These are phyloP conservation scores for Aspergillus bridgeri DNA, from an alignment of 495 filamentous ascomycete species.

Conservation along the genomic window DNA sequence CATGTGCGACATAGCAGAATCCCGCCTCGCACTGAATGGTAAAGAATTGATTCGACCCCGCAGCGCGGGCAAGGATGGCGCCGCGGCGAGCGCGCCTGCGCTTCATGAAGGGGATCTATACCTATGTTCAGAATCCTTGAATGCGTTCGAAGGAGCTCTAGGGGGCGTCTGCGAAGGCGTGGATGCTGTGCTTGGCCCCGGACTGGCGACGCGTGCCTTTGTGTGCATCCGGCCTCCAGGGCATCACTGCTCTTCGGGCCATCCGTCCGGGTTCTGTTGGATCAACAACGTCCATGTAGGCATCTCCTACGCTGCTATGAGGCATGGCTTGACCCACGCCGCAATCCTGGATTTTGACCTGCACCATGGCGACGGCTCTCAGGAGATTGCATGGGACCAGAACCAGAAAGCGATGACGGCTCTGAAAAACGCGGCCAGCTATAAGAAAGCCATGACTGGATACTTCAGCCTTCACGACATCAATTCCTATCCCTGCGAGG, in stretches of 20 bases:
- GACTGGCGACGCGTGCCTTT: constrained; percentile 63
- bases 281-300: constrained; percentile 97
- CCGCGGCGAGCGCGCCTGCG: constrained; percentile 38
- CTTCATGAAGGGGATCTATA: constrained; percentile 87
- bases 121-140: constrained; percentile 75
- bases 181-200: constrained; percentile 73
- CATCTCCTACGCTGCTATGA: constrained; percentile 80
- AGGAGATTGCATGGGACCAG: constrained; percentile 84
- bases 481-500: constrained; percentile 94
- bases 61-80: constrained; percentile 38
- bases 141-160: constrained; percentile 84
- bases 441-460: constrained; percentile 82
- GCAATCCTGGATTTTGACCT: constrained; percentile 97
- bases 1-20: constrained; percentile 77
- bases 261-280: constrained; percentile 97
- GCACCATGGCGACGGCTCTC: constrained; percentile 94
- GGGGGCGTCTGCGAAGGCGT: constrained; percentile 89
- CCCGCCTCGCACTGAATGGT: constrained; percentile 64
- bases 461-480: constrained; percentile 98
- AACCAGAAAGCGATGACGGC: constrained; percentile 59
- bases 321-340: constrained; percentile 84
- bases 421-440: constrained; percentile 61
- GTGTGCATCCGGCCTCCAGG: constrained; percentile 83
- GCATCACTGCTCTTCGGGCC: constrained; percentile 85
- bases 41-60: constrained; percentile 70